A percentile compares a stretch with the other conserved stretches of the same genome.
Conservation (phyloP, 2,329 filamentous ascomycete species). For the Aureobasidium zeae region DNA sequence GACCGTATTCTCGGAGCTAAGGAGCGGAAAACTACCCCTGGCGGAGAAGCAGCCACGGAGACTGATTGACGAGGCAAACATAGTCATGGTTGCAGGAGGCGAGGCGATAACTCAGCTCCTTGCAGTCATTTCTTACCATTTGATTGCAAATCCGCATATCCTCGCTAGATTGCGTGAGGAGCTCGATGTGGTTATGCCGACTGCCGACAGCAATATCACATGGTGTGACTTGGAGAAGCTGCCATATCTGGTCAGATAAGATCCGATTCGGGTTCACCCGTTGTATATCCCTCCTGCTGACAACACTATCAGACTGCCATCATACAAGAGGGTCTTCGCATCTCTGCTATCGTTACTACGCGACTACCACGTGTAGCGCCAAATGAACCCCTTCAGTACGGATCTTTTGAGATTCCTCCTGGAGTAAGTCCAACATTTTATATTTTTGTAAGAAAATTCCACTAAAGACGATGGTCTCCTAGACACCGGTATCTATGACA, state of each 20-base stretch:
- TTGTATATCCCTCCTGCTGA: too few species aligned
- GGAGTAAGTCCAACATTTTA: background rate
- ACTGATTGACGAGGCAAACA: slow-evolving; percentile 22
- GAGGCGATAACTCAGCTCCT: slow-evolving; percentile 21
- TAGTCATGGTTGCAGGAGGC: slow-evolving; percentile 21
- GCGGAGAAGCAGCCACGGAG: slow-evolving; percentile 20
- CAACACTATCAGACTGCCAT: slow-evolving; percentile 16
- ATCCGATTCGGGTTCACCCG: too few species aligned
- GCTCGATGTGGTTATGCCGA: slow-evolving; percentile 7
- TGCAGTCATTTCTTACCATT: slow-evolving; percentile 19
- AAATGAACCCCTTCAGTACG: slow-evolving; percentile 13
- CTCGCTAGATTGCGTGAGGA: slow-evolving; percentile 19
- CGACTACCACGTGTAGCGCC: slow-evolving; percentile 19
- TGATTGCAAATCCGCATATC: slow-evolving; percentile 19
- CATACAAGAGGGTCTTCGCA: slow-evolving; percentile 19
- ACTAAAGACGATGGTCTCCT: too few species aligned
- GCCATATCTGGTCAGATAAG: slow-evolving; percentile 18
- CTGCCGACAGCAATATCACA: background rate
- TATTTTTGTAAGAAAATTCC: too few species aligned
- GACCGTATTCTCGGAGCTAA: slow-evolving; percentile 21
- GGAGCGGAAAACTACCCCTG: slow-evolving; percentile 19
- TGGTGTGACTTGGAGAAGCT: slow-evolving; percentile 18
- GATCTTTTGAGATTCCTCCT: background rate
- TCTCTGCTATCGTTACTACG: slow-evolving; percentile 19
- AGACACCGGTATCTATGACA: slow-evolving; percentile 5